Base-by-base conservation (phyloP, 352 stramenopile genomes). In the Plasmopara viticola region DNA sequence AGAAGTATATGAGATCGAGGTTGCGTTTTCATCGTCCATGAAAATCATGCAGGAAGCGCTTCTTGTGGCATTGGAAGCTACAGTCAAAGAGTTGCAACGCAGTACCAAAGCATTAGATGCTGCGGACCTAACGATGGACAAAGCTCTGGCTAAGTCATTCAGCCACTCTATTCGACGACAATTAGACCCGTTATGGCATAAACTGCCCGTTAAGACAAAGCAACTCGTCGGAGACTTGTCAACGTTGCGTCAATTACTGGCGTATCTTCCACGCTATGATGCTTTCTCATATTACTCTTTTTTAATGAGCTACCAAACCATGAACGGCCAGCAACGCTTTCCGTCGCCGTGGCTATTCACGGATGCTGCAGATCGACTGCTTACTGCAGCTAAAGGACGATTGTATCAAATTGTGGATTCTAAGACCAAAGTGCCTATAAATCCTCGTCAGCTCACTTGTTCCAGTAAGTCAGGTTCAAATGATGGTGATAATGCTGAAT, bases 161-260 rank as follows among this genome's bases (percentile, higher is more conserved):
- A 66, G 58, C 28, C 67, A 9, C 15, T 70, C 59, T 14, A 83
- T 90, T 60, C 83, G 87, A 44, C 61, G 85, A 31, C 95, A 98
- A 74, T 77, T 99, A 37, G 95, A 98, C 54, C 85, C 94, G n/a
- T 79, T 98, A 48, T 99, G 95, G 95, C 95, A 99, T 66, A 93
- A 94, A 49, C 65, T 99, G 1, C 64, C 76, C 25, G 64, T 79
- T 29, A 89, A 96, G 58, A 97, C 89, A 0, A 98, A 98, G 56
- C 95, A 98, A 74, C 74, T 97, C 8, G 84, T 96, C n/a, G 65
- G 62, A 33, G 83, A 94, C 44, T 50, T 94, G 13, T 81, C 78
- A 31, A 87, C 80, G 5, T 52, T 94, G 35, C 75, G 79, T 30
- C 80, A 94, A 53, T 48, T 93, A 44, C 94, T 99, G 45, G 78